Percentiles rank a stretch among this genome's conserved stretches.
These are phyloP conservation scores for Ophiostoma triangulosporum DNA, from an alignment of 2,329 filamentous ascomycete genomes.

Conservation along the genomic window DNA sequence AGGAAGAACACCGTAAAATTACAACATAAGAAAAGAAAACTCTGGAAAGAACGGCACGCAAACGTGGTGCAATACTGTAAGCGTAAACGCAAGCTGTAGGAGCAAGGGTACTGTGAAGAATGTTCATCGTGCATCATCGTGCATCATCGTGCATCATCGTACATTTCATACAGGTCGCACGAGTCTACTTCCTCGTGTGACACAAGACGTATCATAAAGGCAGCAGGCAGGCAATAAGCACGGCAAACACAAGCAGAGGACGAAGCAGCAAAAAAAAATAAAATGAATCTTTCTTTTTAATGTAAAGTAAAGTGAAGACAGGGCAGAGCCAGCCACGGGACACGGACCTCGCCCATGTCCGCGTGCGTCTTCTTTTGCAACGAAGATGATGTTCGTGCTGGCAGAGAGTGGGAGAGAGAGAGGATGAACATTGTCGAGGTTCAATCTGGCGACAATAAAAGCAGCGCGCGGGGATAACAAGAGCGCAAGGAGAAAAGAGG, in stretches of 20 bases:
- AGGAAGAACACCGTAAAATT: neutral
- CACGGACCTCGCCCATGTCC: neutral
- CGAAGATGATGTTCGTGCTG: neutral
- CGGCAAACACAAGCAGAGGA: neutral
- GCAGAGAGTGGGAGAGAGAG: neutral
- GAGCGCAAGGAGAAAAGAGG: neutral
- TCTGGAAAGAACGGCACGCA: neutral
- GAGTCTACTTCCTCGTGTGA: too few relatives aligned
- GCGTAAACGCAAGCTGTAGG: neutral
- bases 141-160: neutral
- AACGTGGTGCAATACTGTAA: neutral
- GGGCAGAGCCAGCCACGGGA: neutral
- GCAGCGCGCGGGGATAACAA: neutral
- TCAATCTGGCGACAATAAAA: constrained; percentile 2
- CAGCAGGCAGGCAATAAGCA: neutral
- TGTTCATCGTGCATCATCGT: neutral
- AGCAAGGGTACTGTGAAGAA: neutral
- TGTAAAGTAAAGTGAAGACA: neutral
- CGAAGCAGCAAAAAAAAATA: neutral
- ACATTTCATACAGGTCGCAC: too few relatives aligned
- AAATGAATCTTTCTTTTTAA: constrained; percentile 1
- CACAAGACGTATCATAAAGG: neutral
- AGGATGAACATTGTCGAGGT: neutral
- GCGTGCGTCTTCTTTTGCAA: neutral
- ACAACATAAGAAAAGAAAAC: neutral